Evolutionary conservation across 2,329 filamentous ascomycete species (phyloP), one percentile per base, ranked within the genome.

Genomic region (Plenodomus tracheiphilus): DNA sequence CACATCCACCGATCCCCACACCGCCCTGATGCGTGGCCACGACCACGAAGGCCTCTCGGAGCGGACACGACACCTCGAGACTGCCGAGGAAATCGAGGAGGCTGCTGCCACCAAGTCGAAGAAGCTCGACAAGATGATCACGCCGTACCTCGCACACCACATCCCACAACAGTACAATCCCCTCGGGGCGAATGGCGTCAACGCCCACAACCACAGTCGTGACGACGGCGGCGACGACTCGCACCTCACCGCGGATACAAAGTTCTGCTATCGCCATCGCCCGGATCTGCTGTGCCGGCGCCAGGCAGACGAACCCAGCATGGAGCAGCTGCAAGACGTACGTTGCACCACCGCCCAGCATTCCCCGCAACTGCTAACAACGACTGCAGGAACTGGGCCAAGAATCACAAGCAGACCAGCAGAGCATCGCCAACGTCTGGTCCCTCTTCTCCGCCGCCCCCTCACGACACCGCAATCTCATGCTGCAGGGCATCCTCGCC

Each of bases 361-460:
- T 35, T 43, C 15, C 30, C 22, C 34, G 22, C 35, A 2, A 9
- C 22, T 21, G 22, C 51, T 56, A 55, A 65, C 73, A 51, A 73
- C 64, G 28, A 18, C 11, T 40, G 41, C 54, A 92, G 86, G 88
- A 94, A 72, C 84, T 97, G 43, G 88, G 93, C 62, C 85, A 83
- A 39, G 82, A 97, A 28, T 87, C 91, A 4, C 83, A 88, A 54
- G 85, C 84, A 57, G 94, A 99, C 70, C 91, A 96, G 74, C 91
- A 97, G 74, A 92, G 89, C 66, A 97, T 99, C 64, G 91, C 92
- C 28, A 93, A 97, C 66, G 92, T 97, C 47, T 99, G 94, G 94
- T 96, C 93, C 0, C 81, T 97, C 40, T 99, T 99, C 77, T 97
- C 93, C 0, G 94, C 94, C 34, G 92, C 94, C 0, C 94, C 94